Conservation (phyloP, 2,329 filamentous ascomycete species). For the Arthrobotrys entomopaga region DNA sequence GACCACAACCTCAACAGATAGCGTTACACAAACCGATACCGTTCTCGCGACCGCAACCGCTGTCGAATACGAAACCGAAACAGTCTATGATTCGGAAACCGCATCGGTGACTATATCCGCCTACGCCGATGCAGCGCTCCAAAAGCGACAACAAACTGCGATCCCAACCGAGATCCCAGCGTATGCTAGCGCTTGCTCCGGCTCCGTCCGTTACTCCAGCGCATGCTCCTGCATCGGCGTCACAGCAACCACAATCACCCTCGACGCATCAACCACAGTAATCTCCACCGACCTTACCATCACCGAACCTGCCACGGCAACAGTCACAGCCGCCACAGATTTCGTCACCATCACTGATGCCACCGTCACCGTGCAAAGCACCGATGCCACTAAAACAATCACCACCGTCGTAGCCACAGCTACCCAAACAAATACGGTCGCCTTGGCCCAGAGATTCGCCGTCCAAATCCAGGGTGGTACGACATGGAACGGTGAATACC, state of each 20-base stretch:
- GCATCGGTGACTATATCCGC: not conserved
- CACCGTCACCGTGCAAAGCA: not conserved
- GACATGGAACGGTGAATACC: too few relatives aligned
- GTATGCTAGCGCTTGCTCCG: slow-evolving; percentile 17
- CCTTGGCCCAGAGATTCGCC: too few relatives aligned
- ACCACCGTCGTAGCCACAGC: not conserved
- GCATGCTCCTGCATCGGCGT: slow-evolving; percentile 39
- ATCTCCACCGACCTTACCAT: too few relatives aligned
- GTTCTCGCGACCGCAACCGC: too few relatives aligned
- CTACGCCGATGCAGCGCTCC: not conserved
- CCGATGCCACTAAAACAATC: not conserved
- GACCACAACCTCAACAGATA: too few relatives aligned
- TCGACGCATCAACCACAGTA: too few relatives aligned
- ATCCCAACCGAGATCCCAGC: slow-evolving; percentile 23
- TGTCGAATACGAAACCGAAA: not conserved
- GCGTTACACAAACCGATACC: too few relatives aligned
- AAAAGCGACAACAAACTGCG: not conserved
- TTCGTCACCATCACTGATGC: not conserved
- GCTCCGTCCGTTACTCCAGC: slow-evolving; percentile 16
- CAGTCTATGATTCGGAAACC: not conserved
- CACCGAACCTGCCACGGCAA: not conserved
- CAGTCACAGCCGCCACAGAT: not conserved
- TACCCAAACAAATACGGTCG: not conserved
- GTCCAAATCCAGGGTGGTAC: too few relatives aligned
- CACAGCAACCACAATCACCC: not conserved